phyloP scores from a whole-genome alignment of 192 early-diverging fungal genomes.

The Podila horticola region DNA sequence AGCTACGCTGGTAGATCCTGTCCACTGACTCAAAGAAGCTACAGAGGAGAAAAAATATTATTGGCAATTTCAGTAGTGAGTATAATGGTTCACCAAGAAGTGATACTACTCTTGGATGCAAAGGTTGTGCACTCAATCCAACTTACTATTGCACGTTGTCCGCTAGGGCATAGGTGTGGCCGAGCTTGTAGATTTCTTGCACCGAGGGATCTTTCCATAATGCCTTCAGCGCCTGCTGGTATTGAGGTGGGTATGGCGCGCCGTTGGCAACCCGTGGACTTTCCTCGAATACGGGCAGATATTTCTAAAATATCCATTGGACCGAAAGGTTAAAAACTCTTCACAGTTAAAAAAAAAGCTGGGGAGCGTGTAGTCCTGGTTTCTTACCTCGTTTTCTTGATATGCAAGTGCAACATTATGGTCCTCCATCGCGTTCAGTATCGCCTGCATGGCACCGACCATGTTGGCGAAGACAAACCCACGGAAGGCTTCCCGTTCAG shows the following conservation, averaged over 20 bases:
- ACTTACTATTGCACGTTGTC: slow-evolving; percentile 66
- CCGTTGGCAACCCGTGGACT: slow-evolving; percentile 49
- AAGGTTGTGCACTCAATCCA: not conserved
- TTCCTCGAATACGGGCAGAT: slow-evolving; percentile 45
- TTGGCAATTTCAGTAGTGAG: not conserved
- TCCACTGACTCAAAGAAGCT: slow-evolving; percentile 67
- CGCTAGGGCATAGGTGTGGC: slow-evolving; percentile 59
- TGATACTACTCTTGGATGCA: not conserved
- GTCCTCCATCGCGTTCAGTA: slow-evolving; percentile 59
- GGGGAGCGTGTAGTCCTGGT: not conserved
- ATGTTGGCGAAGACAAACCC: slow-evolving; percentile 60
- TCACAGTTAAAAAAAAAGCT: not conserved
- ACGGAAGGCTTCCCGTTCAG: slow-evolving; percentile 59
- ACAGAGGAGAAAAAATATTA: not conserved
- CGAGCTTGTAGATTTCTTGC: slow-evolving; percentile 48
- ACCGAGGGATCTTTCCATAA: slow-evolving; percentile 60
- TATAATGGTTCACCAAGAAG: not conserved
- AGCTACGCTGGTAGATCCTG: slow-evolving; percentile 53
- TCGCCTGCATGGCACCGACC: slow-evolving; percentile 58
- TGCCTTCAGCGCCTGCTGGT: slow-evolving; percentile 53
- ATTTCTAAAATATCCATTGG: slow-evolving; percentile 22
- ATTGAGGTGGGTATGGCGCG: slow-evolving; percentile 53
- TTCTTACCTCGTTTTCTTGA: slow-evolving; percentile 28
- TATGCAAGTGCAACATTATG: slow-evolving; percentile 12
- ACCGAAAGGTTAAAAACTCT: not conserved